Evolutionary conservation across 352 stramenopile species (phyloP), one percentile per base, ranked within the genome.

Genomic region (Globisporangium cystogenes): DNA sequence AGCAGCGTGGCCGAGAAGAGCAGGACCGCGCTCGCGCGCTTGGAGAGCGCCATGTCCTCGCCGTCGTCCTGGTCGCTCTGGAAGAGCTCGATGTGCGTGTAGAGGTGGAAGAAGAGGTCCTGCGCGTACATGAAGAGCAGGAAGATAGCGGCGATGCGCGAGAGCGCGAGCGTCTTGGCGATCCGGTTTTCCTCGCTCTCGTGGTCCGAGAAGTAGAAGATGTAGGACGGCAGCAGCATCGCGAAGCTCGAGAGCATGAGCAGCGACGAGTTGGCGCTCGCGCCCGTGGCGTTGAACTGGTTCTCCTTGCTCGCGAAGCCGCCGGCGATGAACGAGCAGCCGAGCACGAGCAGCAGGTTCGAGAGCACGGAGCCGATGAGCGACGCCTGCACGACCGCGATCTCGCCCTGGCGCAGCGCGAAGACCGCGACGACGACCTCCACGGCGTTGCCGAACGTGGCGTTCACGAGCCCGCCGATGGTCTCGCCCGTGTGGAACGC

Each of bases 331-430:
- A 98, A 99, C 35, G 93, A 96, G 61, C 96, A 93, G 27, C 96
- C 96, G 58, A 99, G 95, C 14, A 99, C 96, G 20, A 99, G 89
- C 37, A 99, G 76, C 64, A 99, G 57, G 66, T 99, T 99, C 33
- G 93, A 98, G n/a, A 99, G 74, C 60, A 99, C 96, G 11, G 90
- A 98, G 7, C 96, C 96, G 42, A 99, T 89, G 44, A 99, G 76
- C 39, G 96, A 98, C 46, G 96, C 87, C 72, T 99, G 95, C 16
- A 99, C 96, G 10, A 99, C 96, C 18, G 90, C 86, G 57, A 99
- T 98, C 73, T 97, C 88, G 39, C 93, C 94, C 23, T 93, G 81
- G 26, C 79, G 72, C 15, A 99, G 83, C 20, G 96, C 96, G 15
- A 98, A 96, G 43, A 97, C 82, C 4, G 96, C 95, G 52, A 99